Percentiles rank a stretch among this genome's conserved stretches.
phyloP scores from a whole-genome alignment of 129 eudicot genomes.

The Centella asiatica region DNA sequence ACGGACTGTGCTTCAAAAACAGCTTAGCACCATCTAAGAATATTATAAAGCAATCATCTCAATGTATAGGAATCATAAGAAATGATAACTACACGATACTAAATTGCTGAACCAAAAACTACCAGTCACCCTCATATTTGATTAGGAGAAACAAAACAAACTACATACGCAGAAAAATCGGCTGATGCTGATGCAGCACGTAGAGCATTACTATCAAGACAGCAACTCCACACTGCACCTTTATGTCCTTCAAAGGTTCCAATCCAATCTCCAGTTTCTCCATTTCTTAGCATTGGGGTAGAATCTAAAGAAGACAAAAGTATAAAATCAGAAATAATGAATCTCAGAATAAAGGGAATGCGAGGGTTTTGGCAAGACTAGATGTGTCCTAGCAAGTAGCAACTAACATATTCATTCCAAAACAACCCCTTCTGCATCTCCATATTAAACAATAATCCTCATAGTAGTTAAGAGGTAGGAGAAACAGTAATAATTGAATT shows the following conservation, averaged over 20 bases:
- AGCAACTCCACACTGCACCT: slow-evolving; percentile 91
- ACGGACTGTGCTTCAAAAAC: neutral
- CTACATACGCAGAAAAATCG: slow-evolving; percentile 72
- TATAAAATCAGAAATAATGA: neutral
- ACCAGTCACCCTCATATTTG: too few species aligned
- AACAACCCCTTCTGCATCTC: neutral
- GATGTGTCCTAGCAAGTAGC: too few species aligned
- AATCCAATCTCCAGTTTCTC: slow-evolving; percentile 88
- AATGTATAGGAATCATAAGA: neutral
- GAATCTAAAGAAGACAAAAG: slow-evolving; percentile 40
- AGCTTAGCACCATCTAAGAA: too few species aligned
- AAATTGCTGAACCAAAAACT: neutral
- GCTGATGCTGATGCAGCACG: slow-evolving; percentile 92
- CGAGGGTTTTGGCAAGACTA: too few species aligned
- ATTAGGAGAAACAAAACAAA: slow-evolving; percentile 1
- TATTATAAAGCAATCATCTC: neutral
- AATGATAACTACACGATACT: neutral
- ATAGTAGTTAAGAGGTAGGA: too few species aligned
- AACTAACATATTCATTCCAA: neutral
- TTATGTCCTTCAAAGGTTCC: slow-evolving; percentile 88
- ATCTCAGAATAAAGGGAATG: too few species aligned
- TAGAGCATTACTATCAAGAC: slow-evolving; percentile 61
- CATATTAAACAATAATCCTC: neutral
- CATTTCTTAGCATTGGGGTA: slow-evolving; percentile 82
- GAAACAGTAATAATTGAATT: neutral